Conservation (phyloP, 805 yeast genomes). For the Lipomyces lipofer region DNA sequence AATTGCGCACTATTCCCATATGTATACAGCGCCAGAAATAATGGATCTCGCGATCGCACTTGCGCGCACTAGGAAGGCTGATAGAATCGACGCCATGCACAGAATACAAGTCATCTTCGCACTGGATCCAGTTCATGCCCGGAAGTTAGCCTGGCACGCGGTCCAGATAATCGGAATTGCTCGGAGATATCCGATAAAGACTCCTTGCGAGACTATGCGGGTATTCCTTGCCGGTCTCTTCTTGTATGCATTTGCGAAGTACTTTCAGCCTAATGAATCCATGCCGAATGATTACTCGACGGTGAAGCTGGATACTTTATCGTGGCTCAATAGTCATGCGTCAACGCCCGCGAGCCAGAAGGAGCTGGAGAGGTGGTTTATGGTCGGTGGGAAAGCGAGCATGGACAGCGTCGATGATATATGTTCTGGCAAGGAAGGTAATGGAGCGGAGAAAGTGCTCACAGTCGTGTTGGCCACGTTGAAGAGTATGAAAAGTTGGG, state of each 20-base stretch:
- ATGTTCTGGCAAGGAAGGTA: constrained; percentile 14
- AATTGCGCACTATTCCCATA: constrained; percentile 29
- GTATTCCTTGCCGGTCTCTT: constrained; percentile 32
- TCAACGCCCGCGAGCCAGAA: background rate
- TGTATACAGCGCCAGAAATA: constrained; percentile 28
- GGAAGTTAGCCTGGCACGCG: constrained; percentile 34
- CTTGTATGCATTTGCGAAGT: constrained; percentile 31
- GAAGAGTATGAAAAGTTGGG: constrained; percentile 26
- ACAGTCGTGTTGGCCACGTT: constrained; percentile 24
- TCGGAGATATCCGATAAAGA: constrained; percentile 17
- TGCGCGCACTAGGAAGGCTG: constrained; percentile 14
- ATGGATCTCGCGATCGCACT: constrained; percentile 21
- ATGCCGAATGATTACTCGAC: background rate
- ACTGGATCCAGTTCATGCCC: constrained; percentile 23
- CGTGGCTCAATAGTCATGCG: constrained; percentile 9
- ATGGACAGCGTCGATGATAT: constrained; percentile 20
- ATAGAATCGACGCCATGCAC: constrained; percentile 17
- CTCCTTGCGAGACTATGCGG: constrained; percentile 33
- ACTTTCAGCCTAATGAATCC: constrained; percentile 2
- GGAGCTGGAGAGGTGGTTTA: constrained; percentile 23
- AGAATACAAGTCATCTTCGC: constrained; percentile 13
- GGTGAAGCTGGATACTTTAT: constrained; percentile 9
- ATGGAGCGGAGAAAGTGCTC: constrained; percentile 12
- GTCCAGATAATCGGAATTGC: constrained; percentile 31
- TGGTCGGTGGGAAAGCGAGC: constrained; percentile 27